Conservation (phyloP, 805 yeast species). For the Blastobotrys americana region DNA sequence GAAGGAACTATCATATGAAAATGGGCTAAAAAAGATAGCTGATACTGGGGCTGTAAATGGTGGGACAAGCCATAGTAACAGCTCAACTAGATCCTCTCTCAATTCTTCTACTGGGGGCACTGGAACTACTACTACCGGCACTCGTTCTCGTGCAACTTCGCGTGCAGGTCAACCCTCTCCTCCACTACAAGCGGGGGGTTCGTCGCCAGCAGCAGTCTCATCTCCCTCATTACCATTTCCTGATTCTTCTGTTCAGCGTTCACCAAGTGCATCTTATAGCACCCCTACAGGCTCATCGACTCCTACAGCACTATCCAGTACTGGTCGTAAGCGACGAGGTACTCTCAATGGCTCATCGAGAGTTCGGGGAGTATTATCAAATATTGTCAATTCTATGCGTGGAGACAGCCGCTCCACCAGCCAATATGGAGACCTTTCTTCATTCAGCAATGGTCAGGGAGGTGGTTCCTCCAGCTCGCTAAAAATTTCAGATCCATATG, state of each 20-base stretch:
- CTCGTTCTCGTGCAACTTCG: constrained; percentile 17
- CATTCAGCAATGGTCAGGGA: constrained; percentile 1
- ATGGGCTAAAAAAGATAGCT: too few relatives aligned
- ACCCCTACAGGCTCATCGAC: constrained; percentile 9
- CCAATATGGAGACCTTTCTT: constrained; percentile 1
- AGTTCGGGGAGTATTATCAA: constrained; percentile 22
- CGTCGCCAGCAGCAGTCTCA: not conserved
- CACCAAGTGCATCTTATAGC: constrained; percentile 4
- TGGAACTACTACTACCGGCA: constrained; percentile 6
- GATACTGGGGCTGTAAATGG: too few relatives aligned
- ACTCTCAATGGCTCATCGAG: constrained; percentile 16
- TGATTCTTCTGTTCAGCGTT: not conserved
- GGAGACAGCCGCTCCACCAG: constrained; percentile 4
- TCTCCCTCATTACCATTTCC: not conserved
- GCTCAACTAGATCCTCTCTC: constrained; percentile 15
- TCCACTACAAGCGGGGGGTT: not conserved
- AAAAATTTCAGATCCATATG: constrained; percentile 85
- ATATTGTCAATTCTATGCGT: constrained; percentile 20
- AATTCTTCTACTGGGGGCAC: constrained; percentile 1
- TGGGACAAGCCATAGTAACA: too few relatives aligned
- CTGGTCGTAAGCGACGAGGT: constrained; percentile 15
- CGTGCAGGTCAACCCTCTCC: constrained; percentile 16
- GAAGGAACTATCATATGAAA: too few relatives aligned
- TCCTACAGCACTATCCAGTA: constrained; percentile 6
- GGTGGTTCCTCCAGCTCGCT: constrained; percentile 13